phyloP scores from a whole-genome alignment of 2,329 filamentous ascomycete species.

The Colletotrichum theobromicola region DNA sequence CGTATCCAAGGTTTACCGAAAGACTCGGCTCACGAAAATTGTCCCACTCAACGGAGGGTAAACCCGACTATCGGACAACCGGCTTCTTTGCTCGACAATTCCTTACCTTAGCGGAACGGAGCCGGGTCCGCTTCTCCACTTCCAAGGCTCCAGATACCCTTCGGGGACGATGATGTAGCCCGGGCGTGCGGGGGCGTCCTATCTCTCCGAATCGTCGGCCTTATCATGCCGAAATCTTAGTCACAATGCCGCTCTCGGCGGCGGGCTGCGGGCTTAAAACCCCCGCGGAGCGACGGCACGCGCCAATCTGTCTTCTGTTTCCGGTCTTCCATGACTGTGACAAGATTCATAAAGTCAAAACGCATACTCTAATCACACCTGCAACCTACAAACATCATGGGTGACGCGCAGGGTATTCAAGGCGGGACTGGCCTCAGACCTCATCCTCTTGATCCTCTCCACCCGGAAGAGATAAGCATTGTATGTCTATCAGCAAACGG shows the following conservation, averaged over 20 bases:
- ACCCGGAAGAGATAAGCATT: constrained; percentile 7
- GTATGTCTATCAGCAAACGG: neutral
- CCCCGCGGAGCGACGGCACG: neutral
- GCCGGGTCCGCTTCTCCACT: neutral
- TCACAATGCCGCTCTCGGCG: neutral
- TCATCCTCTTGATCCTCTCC: constrained; percentile 19
- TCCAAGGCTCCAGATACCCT: constrained; percentile 13
- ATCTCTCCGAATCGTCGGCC: neutral
- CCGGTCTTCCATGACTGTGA: neutral
- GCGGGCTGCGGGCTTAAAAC: neutral
- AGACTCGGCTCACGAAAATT: neutral
- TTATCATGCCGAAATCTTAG: neutral
- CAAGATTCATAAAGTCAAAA: neutral
- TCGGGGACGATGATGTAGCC: constrained; percentile 1
- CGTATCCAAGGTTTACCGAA: too few species aligned
- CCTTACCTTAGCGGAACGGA: constrained; percentile 19
- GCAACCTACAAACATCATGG: neutral
- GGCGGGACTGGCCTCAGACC: neutral
- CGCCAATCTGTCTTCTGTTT: neutral
- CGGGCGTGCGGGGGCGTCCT: neutral
- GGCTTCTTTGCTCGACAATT: constrained; percentile 10
- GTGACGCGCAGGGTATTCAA: neutral
- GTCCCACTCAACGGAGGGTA: neutral
- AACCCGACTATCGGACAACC: neutral
- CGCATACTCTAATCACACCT: neutral